Evolutionary conservation across 2,329 filamentous ascomycete species (phyloP), one percentile per base, ranked within the genome.

Genomic region (Xylaria sp.): DNA sequence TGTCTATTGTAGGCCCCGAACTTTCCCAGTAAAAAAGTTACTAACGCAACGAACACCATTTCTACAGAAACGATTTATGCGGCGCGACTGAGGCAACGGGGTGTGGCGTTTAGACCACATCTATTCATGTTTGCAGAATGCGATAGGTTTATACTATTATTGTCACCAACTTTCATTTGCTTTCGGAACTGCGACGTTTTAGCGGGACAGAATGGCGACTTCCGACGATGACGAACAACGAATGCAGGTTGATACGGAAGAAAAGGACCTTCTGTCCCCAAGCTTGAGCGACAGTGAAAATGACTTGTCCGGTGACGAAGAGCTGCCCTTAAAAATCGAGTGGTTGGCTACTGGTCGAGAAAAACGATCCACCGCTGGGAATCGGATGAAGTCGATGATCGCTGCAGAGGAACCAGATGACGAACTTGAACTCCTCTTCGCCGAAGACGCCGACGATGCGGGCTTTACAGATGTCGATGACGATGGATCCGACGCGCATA

Each of bases 321-420:
- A 73, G 6, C 73, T 71, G 47, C 71, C 71, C 50, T 65, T 77
- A 3, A 73, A 79, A 66, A 81, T 90, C 59, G 88, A 92, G 82
- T 91, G 90, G 84, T 86, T 95, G 42, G 90, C 90, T 51, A 92
- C 90, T 5, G 88, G 88, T 42, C 90, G 94, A 66, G 84, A 88
- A 71, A 92, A 89, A 78, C 90, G 94, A 69, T 89, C 90, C 13
- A 97, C 92, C 0, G 94, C 94, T 22, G 94, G 94, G 65, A 94
- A 93, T 77, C 89, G 93, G 70, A 91, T 97, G 85, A 90, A 91
- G 73, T 88, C 88, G 56, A 88, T 97, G 77, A 83, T 96, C 51
- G 89, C 92, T 61, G 90, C 90, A 71, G 91, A 93, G 76, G 89
- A 90, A 68, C 89, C 89, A 53, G 89, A 88, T 69, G 85, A 85